These are phyloP conservation scores for Haematococcus sp. DNA, from an alignment of 139 green algal species.

Conservation along the genomic window DNA sequence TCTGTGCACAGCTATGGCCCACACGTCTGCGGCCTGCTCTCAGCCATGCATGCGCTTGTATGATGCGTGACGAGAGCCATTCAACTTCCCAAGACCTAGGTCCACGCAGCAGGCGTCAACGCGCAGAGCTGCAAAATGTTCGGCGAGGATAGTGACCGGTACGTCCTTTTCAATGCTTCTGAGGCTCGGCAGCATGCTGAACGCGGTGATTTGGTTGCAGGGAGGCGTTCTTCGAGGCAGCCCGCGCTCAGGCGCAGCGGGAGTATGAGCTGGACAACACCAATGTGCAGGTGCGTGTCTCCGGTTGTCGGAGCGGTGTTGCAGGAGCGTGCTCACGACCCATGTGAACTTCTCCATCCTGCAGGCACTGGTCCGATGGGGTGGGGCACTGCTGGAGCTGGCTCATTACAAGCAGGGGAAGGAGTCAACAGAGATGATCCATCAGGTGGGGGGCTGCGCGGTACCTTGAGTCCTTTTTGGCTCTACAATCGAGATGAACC, in stretches of 20 bases:
- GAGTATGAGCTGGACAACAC: conserved; percentile 78
- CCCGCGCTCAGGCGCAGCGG: conserved; percentile 65
- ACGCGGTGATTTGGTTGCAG: conserved; percentile 33
- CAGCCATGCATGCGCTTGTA: too few relatives aligned
- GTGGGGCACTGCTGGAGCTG: conserved; percentile 93
- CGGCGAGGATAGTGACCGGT: conserved; percentile 46
- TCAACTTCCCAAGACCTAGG: too few relatives aligned
- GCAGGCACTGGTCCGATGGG: conserved; percentile 92
- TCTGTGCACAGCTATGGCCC: too few relatives aligned
- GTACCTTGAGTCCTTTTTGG: background rate
- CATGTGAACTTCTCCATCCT: too few relatives aligned
- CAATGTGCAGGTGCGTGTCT: conserved; percentile 74
- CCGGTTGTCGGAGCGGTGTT: too few relatives aligned
- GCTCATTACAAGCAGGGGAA: conserved; percentile 90
- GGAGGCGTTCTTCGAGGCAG: conserved; percentile 93
- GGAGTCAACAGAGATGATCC: conserved; percentile 85
- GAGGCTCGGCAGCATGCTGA: background rate
- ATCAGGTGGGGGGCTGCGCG: conserved; percentile 59
- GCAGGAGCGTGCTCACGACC: too few relatives aligned
- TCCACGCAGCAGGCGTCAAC: too few relatives aligned
- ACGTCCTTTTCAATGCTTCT: too few relatives aligned
- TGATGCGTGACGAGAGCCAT: conserved; percentile 3
- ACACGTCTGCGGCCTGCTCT: background rate
- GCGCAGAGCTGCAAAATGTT: too few relatives aligned
- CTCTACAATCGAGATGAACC: background rate